Conservation (phyloP, 352 stramenopile genomes). For the Phytophthora boehmeriae region DNA sequence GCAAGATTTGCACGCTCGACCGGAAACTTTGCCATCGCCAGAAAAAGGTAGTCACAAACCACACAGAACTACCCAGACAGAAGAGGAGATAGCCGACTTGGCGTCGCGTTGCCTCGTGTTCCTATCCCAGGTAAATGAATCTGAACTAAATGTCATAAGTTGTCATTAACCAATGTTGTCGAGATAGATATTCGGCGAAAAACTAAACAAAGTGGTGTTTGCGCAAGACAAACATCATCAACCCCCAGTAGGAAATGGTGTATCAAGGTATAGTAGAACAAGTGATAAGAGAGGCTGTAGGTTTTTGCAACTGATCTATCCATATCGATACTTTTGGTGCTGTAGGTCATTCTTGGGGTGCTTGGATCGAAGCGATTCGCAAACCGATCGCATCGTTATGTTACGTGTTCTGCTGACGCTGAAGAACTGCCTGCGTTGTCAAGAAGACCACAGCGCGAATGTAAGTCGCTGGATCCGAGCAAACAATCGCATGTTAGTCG, state of each 20-base stretch:
- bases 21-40: slow-evolving; percentile 12
- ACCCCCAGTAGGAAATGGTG: slow-evolving; percentile 7
- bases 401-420: slow-evolving; percentile 61
- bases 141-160: neutral
- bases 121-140: slow-evolving; percentile 56
- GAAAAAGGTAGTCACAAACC: slow-evolving; percentile 7
- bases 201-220: slow-evolving; percentile 64
- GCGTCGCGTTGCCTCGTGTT: slow-evolving; percentile 65
- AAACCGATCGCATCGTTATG: slow-evolving; percentile 31
- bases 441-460: slow-evolving; percentile 27
- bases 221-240: slow-evolving; percentile 11
- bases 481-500: slow-evolving; percentile 27
- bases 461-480: slow-evolving; percentile 38
- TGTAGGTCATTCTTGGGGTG: slow-evolving; percentile 35
- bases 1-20: slow-evolving; percentile 6
- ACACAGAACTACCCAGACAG: neutral
- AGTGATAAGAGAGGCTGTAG: neutral
- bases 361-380: slow-evolving; percentile 23
- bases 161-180: neutral
- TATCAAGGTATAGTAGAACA: slow-evolving; percentile 36
- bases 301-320: neutral
- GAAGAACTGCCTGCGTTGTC: slow-evolving; percentile 64
- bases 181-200: slow-evolving; percentile 60
- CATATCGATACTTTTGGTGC: neutral
- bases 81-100: slow-evolving; percentile 35